Conservation (phyloP, 2,329 filamentous ascomycete genomes). For the Metarhizium sp. region DNA sequence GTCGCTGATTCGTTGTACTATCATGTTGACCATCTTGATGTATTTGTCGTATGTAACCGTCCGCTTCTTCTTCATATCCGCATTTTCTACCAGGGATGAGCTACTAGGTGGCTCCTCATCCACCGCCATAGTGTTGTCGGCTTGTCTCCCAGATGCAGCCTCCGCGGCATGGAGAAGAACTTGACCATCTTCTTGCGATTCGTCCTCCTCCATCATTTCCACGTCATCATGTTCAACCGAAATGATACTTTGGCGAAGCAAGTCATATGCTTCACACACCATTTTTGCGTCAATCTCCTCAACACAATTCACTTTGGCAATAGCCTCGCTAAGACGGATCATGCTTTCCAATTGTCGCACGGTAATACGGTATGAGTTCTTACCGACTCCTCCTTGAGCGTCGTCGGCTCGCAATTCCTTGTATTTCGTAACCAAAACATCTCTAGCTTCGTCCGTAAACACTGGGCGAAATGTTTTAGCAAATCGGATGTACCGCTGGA, state of each 20-base stretch:
- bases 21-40: conserved; percentile 75
- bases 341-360: conserved; percentile 92
- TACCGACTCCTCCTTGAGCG: conserved; percentile 83
- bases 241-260: conserved; percentile 91
- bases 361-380: conserved; percentile 95
- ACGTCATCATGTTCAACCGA: conserved; percentile 97
- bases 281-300: conserved; percentile 78
- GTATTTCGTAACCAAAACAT: conserved; percentile 81
- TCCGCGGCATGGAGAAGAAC: conserved; percentile 30
- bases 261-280: conserved; percentile 84
- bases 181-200: conserved; percentile 34
- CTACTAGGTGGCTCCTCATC: conserved; percentile 17
- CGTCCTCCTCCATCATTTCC: conserved; percentile 75
- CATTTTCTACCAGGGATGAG: conserved; percentile 11
- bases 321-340: conserved; percentile 94
- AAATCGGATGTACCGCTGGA: conserved; percentile 96
- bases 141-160: conserved; percentile 33
- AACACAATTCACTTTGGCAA: conserved; percentile 94
- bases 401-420: conserved; percentile 92
- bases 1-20: conserved; percentile 75
- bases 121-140: conserved; percentile 33
- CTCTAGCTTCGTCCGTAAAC: conserved; percentile 81
- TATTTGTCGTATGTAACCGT: conserved; percentile 96
- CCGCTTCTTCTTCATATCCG: conserved; percentile 48
- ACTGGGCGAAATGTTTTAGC: conserved; percentile 89